Evolutionary conservation across 805 yeast genomes (phyloP).

Genomic region (Kluyveromyces aestuarii): DNA sequence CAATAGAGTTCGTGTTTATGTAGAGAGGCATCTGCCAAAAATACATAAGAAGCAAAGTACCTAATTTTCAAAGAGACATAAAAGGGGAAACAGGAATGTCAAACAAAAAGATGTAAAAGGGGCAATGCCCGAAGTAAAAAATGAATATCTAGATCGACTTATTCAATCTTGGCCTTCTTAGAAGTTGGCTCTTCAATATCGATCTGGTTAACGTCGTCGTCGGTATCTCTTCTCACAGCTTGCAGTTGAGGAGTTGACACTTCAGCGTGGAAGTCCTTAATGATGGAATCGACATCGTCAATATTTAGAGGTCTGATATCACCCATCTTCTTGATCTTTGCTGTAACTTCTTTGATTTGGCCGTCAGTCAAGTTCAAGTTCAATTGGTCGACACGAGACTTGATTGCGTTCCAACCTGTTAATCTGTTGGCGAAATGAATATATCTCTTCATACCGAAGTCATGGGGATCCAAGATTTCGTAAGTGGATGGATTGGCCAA

Average conservation of each 20-base stretch:
- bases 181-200: conserved; percentile 20
- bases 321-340: conserved; percentile 87
- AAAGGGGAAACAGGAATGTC: conserved; percentile 24
- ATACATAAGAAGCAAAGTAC: neutral
- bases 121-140: neutral
- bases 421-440: conserved; percentile 96
- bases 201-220: conserved; percentile 17
- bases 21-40: neutral
- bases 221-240: conserved; percentile 19
- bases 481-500: conserved; percentile 98
- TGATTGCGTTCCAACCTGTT: conserved; percentile 99
- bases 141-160: conserved; percentile 2
- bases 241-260: conserved; percentile 44
- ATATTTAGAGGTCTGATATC: conserved; percentile 90
- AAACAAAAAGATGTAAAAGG: conserved; percentile 26
- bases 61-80: neutral
- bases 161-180: conserved; percentile 23
- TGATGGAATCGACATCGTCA: conserved; percentile 95
- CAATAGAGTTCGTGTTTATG: neutral
- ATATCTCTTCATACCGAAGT: conserved; percentile 91
- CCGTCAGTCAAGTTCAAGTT: conserved; percentile 83
- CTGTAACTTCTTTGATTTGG: conserved; percentile 91
- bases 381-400: conserved; percentile 94
- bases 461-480: conserved; percentile 89
- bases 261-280: conserved; percentile 85